phyloP scores from a whole-genome alignment of 139 green algal species.

The Tetraselmis striata region DNA sequence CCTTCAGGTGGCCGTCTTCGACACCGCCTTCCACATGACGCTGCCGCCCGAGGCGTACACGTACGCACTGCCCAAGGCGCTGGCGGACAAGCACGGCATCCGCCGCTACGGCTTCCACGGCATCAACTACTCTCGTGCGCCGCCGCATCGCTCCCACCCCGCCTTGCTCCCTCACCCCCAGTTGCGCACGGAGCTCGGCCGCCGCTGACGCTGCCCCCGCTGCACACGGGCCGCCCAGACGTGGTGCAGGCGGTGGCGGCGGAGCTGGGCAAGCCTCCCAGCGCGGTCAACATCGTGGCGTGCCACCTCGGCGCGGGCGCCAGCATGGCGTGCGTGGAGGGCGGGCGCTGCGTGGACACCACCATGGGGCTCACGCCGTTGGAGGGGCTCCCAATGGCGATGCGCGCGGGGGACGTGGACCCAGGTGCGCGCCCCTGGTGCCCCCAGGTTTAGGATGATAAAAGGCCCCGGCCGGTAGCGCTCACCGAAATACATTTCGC shows the following conservation, averaged over 20 bases:
- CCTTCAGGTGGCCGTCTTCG: conserved; percentile 83
- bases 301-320: conserved; percentile 75
- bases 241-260: background rate
- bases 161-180: no score
- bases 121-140: conserved; percentile 13
- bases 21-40: conserved; percentile 87
- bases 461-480: no score
- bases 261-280: conserved; percentile 43
- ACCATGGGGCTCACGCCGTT: conserved; percentile 79
- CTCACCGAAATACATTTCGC: no score
- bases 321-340: conserved; percentile 63
- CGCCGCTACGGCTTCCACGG: conserved; percentile 51
- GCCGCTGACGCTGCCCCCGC: no score
- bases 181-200: no score
- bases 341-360: conserved; percentile 67
- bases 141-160: background rate
- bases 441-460: no score
- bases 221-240: background rate
- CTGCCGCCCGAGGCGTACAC: conserved; percentile 73
- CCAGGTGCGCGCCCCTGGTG: no score
- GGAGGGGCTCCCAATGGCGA: conserved; percentile 41
- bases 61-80: conserved; percentile 75
- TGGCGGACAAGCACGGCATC: conserved; percentile 57
- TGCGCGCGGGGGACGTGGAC: background rate
- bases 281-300: conserved; percentile 65